phyloP scores from a whole-genome alignment of 1,284 basidiomycete genomes.

The Tilletia walkeri region DNA sequence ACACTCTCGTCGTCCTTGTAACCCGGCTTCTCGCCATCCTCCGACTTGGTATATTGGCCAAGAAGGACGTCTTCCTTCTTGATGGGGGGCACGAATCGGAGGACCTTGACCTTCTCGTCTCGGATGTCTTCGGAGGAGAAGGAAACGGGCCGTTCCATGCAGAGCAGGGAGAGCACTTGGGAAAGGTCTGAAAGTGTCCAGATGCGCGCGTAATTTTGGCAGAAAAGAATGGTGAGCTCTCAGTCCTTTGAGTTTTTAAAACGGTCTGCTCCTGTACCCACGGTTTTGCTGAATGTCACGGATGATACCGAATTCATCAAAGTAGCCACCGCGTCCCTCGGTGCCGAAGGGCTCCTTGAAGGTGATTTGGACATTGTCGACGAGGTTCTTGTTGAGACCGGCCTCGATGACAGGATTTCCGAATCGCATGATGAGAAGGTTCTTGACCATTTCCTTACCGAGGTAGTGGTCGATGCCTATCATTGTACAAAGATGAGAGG shows the following conservation, averaged over 20 bases:
- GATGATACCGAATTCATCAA: slow-evolving; percentile 58
- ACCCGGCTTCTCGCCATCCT: slow-evolving; percentile 53
- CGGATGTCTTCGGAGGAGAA: slow-evolving; percentile 56
- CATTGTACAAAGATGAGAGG: background rate
- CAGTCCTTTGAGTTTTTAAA: background rate
- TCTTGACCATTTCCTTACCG: slow-evolving; percentile 56
- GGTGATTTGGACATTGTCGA: slow-evolving; percentile 56
- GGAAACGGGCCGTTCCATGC: slow-evolving; percentile 55
- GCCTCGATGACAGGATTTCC: slow-evolving; percentile 52
- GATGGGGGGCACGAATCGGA: slow-evolving; percentile 53
- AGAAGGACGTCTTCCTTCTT: slow-evolving; percentile 52
- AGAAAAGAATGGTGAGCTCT: no score
- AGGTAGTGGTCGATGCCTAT: slow-evolving; percentile 53
- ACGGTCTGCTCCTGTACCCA: slow-evolving; percentile 6
- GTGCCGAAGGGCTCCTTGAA: slow-evolving; percentile 58
- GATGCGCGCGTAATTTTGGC: no score
- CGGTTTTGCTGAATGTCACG: slow-evolving; percentile 57
- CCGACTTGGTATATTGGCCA: slow-evolving; percentile 54
- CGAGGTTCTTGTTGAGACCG: slow-evolving; percentile 53
- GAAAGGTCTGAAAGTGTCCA: slow-evolving; percentile 34
- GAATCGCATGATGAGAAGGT: slow-evolving; percentile 52
- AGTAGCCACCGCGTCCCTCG: slow-evolving; percentile 57
- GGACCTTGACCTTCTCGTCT: slow-evolving; percentile 55
- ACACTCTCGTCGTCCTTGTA: slow-evolving; percentile 58
- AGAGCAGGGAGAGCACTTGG: slow-evolving; percentile 54